Evolutionary conservation across 1,284 basidiomycete genomes (phyloP).

Genomic region (Erythrobasidium hasegawianum): DNA sequence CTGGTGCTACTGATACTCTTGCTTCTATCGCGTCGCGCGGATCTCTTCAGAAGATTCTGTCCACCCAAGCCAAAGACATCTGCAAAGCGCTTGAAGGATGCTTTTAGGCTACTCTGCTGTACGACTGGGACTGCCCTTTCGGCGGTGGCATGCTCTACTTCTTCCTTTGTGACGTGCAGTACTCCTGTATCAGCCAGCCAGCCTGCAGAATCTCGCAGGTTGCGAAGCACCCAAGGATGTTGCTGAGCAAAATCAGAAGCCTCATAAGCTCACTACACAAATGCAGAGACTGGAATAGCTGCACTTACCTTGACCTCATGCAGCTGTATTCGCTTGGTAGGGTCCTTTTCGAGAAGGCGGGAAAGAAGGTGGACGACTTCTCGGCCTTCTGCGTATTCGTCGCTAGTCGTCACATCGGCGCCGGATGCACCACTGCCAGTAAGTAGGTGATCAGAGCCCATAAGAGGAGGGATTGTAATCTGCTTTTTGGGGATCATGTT

Average conservation of each 20-base stretch:
- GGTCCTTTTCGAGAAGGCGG: constrained; percentile 78
- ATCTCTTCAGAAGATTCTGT: constrained; percentile 3
- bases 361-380: constrained; percentile 70
- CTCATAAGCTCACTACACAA: too few species aligned
- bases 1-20: constrained; percentile 34
- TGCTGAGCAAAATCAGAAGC: constrained; percentile 33
- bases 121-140: constrained; percentile 12
- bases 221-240: constrained; percentile 72
- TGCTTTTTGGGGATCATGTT: constrained; percentile 74
- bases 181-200: constrained; percentile 67
- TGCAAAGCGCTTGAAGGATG: constrained; percentile 32
- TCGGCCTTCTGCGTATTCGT: constrained; percentile 54
- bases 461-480: constrained; percentile 65
- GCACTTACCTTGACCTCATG: constrained; percentile 71
- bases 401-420: constrained; percentile 46
- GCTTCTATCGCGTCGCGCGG: constrained; percentile 14
- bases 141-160: constrained; percentile 64
- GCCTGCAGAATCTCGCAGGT: constrained; percentile 64
- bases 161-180: constrained; percentile 70
- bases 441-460: constrained; percentile 68
- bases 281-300: too few species aligned
- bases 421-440: constrained; percentile 58
- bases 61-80: constrained; percentile 28
- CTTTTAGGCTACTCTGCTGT: constrained; percentile 16
- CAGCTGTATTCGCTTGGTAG: constrained; percentile 70